Evolutionary conservation across 2,329 filamentous ascomycete species (phyloP), one percentile per base, ranked within the genome.

Genomic region (Neocatenulostroma microsporum): DNA sequence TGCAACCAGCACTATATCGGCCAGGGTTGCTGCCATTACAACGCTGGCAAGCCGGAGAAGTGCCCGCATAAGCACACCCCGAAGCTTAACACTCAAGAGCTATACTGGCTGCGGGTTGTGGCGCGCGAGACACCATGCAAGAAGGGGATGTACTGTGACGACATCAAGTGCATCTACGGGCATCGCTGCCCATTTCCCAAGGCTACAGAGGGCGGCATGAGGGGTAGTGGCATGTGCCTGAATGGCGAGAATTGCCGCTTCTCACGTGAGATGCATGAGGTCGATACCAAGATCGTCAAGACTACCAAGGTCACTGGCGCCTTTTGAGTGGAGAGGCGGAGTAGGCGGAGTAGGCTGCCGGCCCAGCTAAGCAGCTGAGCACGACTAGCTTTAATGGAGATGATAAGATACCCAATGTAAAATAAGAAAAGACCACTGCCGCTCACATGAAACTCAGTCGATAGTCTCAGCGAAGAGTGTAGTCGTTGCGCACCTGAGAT

Each of bases 111-210:
- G 37, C 67, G 67, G 18, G 68, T 73, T 17, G 72, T 80, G 14
- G 74, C 76, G 31, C 70, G 76, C 34, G 77, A 78, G 73, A 76
- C 73, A 3, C 74, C 75, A 17, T 80, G 76, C 51, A 66, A 67
- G 39, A 72, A 73, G 49, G 74, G 74, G 9, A 64, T 68, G 33
- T 65, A 65, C 11, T 80, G 76, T 48, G 64, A 73, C 34, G 76
- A 80, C 41, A 54, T 66, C 2, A 70, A 71, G 40, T 80, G 76
- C 57, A 78, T 79, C 34, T 79, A 78, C 50, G 76, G 76, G 15
- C 76, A 80, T 55, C 68, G 72, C 23, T 80, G 76, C 50, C 73
- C 74, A 13, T 72, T 73, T 42, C 67, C 66, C 0, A 47, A 49
- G 12, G 43, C 51, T 10, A 62, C 53, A 31, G 54, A 51, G 14